These are phyloP conservation scores for Yarrowia galli DNA, from an alignment of 1,139 yeast genomes.

Conservation along the genomic window DNA sequence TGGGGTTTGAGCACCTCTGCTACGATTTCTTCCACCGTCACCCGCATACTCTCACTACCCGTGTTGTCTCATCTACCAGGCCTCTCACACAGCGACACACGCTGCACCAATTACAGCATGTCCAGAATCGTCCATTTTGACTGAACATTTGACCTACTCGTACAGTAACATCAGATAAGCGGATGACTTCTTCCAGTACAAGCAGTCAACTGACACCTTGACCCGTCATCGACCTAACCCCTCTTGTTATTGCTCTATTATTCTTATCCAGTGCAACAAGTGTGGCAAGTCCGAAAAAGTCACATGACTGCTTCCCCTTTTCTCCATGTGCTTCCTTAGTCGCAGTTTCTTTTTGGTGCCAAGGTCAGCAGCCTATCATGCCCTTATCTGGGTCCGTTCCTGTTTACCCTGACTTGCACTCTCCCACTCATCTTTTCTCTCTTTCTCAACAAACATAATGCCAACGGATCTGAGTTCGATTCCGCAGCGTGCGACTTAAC, in stretches of 20 bases:
- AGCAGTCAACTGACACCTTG: no score
- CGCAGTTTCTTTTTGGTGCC: neutral
- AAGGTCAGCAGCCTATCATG: neutral
- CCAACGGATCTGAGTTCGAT: conserved; percentile 15
- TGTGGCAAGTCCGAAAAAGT: neutral
- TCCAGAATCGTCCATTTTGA: no score
- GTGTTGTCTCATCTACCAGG: no score
- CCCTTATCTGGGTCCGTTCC: neutral
- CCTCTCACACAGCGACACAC: no score
- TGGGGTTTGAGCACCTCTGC: neutral
- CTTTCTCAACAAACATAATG: neutral
- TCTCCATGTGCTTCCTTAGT: neutral
- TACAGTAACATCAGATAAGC: no score
- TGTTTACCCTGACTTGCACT: conserved; percentile 18
- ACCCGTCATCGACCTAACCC: neutral
- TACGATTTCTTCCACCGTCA: no score
- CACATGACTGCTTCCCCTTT: neutral
- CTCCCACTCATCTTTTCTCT: conserved; percentile 3
- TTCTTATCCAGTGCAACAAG: neutral
- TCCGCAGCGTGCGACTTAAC: neutral
- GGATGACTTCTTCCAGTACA: no score
- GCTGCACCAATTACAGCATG: no score
- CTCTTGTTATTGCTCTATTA: neutral
- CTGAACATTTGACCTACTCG: no score
- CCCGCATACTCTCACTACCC: no score